Base-by-base conservation (phyloP, 495 filamentous ascomycete species). In the Pyronema domesticum region DNA sequence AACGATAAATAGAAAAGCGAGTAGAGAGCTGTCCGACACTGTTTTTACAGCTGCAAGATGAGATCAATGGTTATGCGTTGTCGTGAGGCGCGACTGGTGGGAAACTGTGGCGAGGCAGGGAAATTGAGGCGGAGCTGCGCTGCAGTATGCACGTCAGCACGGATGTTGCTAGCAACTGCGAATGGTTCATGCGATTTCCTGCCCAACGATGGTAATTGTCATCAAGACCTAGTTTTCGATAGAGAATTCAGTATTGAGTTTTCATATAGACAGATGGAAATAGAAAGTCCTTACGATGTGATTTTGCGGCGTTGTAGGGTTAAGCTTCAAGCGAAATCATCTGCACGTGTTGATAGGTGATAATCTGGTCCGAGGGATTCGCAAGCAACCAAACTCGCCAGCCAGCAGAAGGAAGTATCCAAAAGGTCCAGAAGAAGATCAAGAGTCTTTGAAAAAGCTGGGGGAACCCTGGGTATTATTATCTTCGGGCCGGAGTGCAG, bases 351-450 rank as follows among this genome's bases (percentile, higher is more conserved):
- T 47, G 45, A 23, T 10, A 23, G 10, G 45, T 10, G 45, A 47
- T 47, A 19, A 15, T 23, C 10, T 47, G 45, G 3, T n/a, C 45
- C 14, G 23, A 7, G 45, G 17, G 34, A 35, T 36, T 36, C 13
- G 18, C n/a, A 19, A 47, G 19, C 10, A 11, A 34, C 9, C 1
- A 13, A 50, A 50, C 13, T 50, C 4, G 19, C 10, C 18, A 50
- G 47, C 7, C 9, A 18, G 9, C 36, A 18, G 50, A 53, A 40
- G 50, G 3, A 42, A 18, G n/a, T 3, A 33, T 42, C 50, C 10
- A 53, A 43, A 53, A n/a, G 42, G 50, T 40, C 19, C 50, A 43
- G 50, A 53, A 53, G 50, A 42, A 53, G 15, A 18, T 23, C 45
- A 47, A 47, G n/a, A 53, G 42, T 14, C 11, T 33, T 17, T 40